Percentiles rank a stretch among this genome's conserved stretches.
These are phyloP conservation scores for Penicillium psychrosexuale DNA, from an alignment of 2,329 filamentous ascomycete genomes.

Conservation along the genomic window DNA sequence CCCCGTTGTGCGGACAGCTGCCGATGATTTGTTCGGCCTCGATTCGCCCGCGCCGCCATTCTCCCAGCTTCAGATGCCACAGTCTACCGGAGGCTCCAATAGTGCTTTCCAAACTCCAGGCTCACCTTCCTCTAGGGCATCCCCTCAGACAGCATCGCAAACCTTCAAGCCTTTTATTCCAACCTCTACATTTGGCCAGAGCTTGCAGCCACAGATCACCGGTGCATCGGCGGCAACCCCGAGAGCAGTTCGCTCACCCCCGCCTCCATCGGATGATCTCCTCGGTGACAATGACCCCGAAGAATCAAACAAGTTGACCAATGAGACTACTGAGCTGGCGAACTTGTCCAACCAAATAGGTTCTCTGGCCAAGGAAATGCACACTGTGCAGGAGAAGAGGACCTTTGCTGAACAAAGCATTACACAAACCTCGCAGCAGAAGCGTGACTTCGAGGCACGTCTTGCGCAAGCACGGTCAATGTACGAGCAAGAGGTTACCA, in stretches of 20 bases:
- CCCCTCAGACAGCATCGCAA: slow-evolving; percentile 41
- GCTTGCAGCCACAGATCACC: slow-evolving; percentile 71
- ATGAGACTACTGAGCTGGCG: slow-evolving; percentile 86
- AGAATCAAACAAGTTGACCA: slow-evolving; percentile 80
- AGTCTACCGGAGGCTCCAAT: slow-evolving; percentile 71
- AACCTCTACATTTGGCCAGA: slow-evolving; percentile 86
- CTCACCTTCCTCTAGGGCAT: slow-evolving; percentile 43
- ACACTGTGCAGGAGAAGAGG: slow-evolving; percentile 83
- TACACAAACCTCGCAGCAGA: slow-evolving; percentile 76
- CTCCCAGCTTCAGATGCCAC: slow-evolving; percentile 57
- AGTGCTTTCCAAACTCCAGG: slow-evolving; percentile 55
- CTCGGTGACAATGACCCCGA: slow-evolving; percentile 88
- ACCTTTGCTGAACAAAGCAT: slow-evolving; percentile 76
- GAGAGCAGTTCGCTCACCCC: slow-evolving; percentile 38
- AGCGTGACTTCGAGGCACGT: slow-evolving; percentile 87
- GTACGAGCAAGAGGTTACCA: slow-evolving; percentile 90
- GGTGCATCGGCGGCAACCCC: slow-evolving; percentile 53
- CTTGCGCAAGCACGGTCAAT: slow-evolving; percentile 79
- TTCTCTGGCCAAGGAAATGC: slow-evolving; percentile 87
- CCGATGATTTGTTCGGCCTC: slow-evolving; percentile 91
- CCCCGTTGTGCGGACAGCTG: slow-evolving; percentile 65
- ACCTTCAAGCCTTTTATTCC: slow-evolving; percentile 89
- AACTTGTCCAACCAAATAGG: slow-evolving; percentile 96
- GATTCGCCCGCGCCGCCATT: slow-evolving; percentile 61
- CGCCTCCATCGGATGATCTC: slow-evolving; percentile 70